These are phyloP conservation scores for Triglochin maritima DNA, from an alignment of 106 monocot genomes.

Conservation along the genomic window DNA sequence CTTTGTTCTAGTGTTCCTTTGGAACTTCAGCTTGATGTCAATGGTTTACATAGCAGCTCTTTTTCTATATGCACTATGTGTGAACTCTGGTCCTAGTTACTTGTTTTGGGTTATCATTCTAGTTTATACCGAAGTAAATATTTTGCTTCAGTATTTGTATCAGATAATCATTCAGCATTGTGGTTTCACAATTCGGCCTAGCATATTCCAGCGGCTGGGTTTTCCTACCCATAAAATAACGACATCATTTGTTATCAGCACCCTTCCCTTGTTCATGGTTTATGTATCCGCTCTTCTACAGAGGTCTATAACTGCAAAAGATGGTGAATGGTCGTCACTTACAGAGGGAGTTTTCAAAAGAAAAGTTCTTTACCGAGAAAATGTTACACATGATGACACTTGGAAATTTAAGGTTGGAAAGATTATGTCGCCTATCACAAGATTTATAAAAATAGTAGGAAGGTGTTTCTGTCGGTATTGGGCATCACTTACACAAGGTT, in stretches of 20 bases:
- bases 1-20: constrained; percentile 79
- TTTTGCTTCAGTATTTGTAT: constrained; percentile 81
- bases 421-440: constrained; percentile 34
- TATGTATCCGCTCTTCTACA: constrained; percentile 82
- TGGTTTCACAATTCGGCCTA: constrained; percentile 37
- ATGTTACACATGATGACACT: background rate
- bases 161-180: constrained; percentile 97
- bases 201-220: constrained; percentile 50
- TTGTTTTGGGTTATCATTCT: constrained; percentile 90
- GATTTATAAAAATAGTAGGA: constrained; percentile 30
- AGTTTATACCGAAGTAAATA: constrained; percentile 82
- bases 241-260: constrained; percentile 78
- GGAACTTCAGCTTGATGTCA: constrained; percentile 89
- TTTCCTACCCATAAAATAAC: constrained; percentile 69
- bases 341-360: constrained; percentile 40
- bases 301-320: constrained; percentile 88
- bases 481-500: constrained; percentile 79
- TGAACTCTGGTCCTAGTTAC: constrained; percentile 82
- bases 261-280: constrained; percentile 74
- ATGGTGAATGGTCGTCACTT: constrained; percentile 81
- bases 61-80: constrained; percentile 94
- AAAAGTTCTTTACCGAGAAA: constrained; percentile 27
- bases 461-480: constrained; percentile 72
- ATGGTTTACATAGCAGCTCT: constrained; percentile 85
- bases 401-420: constrained; percentile 26